Conservation (phyloP, 169 alveolate genomes). For the Plasmodium vinckei region DNA sequence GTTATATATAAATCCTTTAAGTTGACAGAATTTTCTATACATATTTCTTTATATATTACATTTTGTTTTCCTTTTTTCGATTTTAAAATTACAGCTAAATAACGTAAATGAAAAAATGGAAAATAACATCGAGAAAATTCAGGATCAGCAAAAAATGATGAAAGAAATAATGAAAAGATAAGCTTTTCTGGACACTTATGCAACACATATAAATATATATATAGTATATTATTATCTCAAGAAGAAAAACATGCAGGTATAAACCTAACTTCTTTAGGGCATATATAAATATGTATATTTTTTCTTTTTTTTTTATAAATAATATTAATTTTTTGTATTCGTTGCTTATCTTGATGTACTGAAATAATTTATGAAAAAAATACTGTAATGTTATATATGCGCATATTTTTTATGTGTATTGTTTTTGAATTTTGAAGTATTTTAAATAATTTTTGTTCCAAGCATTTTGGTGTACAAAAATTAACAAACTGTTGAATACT, state of each 20-base stretch:
- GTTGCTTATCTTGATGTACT: conserved; percentile 8
- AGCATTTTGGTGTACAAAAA: conserved; percentile 14
- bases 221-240: not conserved
- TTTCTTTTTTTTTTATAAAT: not conserved
- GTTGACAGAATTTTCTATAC: not conserved
- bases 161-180: conserved; percentile 75
- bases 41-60: not conserved
- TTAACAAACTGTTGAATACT: conserved; percentile 33
- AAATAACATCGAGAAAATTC: conserved; percentile 69
- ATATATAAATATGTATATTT: conserved; percentile 4
- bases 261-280: not conserved
- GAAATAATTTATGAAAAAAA: not conserved
- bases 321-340: conserved; percentile 23
- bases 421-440: conserved; percentile 22
- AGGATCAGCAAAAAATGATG: conserved; percentile 74
- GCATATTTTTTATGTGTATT: conserved; percentile 36
- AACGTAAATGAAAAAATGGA: conserved; percentile 70
- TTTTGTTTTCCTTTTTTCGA: conserved; percentile 2
- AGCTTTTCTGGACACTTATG: not conserved
- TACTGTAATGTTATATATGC: conserved; percentile 1
- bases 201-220: not conserved
- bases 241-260: not conserved
- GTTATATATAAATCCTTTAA: not conserved
- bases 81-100: conserved; percentile 43
- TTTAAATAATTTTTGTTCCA: conserved; percentile 12